phyloP scores from a whole-genome alignment of 768 basidiomycete species.

The Hypholoma fasciculare region DNA sequence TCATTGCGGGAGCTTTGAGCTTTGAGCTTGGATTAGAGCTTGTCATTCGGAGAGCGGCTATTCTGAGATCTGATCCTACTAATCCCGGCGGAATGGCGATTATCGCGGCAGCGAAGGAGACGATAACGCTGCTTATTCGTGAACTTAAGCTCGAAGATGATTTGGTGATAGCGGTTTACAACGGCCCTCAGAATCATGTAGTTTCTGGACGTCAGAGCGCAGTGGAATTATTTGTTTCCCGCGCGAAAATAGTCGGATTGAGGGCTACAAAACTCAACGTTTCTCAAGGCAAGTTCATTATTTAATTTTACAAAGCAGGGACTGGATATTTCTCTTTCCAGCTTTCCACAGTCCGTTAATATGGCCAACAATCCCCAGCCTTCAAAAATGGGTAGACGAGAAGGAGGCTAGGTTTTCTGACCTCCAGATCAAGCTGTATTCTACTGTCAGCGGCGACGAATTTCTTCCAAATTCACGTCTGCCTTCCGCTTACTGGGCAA shows the following conservation, averaged over 20 bases:
- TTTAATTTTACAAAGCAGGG: neutral
- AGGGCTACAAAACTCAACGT: slow-evolving; percentile 22
- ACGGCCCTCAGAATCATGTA: slow-evolving; percentile 19
- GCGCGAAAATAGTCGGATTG: slow-evolving; percentile 15
- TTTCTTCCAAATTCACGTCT: slow-evolving; percentile 11
- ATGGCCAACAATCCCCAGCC: slow-evolving; percentile 13
- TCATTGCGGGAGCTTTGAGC: slow-evolving; percentile 21
- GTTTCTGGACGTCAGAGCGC: slow-evolving; percentile 24
- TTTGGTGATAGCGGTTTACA: slow-evolving; percentile 24
- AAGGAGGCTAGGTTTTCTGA: slow-evolving; percentile 3
- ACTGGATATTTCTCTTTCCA: neutral
- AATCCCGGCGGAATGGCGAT: slow-evolving; percentile 26
- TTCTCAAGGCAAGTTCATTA: slow-evolving; percentile 20
- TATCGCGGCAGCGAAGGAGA: slow-evolving; percentile 16
- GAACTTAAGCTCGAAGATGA: slow-evolving; percentile 12
- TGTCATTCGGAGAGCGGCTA: slow-evolving; percentile 21
- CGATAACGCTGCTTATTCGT: slow-evolving; percentile 11
- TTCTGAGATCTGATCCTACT: slow-evolving; percentile 14
- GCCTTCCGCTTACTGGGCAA: slow-evolving; percentile 23
- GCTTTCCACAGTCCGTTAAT: slow-evolving; percentile 32
- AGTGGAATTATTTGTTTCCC: slow-evolving; percentile 12
- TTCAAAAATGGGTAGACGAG: slow-evolving; percentile 19
- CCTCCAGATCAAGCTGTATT: slow-evolving; percentile 21
- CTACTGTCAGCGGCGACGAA: slow-evolving; percentile 18
- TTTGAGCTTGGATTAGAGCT: slow-evolving; percentile 23